Conservation (phyloP, 208 protist species). For the Leishmania arabica region DNA sequence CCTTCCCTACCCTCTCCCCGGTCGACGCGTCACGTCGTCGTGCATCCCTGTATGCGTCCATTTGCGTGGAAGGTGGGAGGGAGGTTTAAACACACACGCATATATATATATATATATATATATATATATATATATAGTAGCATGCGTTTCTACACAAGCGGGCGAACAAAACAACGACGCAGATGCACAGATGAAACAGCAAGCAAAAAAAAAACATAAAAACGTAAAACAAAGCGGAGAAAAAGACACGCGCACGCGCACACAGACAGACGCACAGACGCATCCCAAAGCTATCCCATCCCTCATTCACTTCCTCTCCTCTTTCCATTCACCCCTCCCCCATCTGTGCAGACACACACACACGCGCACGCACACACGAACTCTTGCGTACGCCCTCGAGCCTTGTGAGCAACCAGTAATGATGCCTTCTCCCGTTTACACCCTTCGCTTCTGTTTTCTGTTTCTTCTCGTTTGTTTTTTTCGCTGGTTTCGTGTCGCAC, state of each 20-base stretch:
- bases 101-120: not conserved
- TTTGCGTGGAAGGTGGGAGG: not conserved
- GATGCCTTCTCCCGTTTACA: not conserved
- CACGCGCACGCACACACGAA: not conserved
- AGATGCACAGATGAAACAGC: too few relatives aligned
- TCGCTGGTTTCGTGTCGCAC: not conserved
- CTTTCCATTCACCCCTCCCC: not conserved
- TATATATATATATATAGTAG: constrained; percentile 2
- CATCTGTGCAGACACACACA: not conserved
- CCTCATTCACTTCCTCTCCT: not conserved
- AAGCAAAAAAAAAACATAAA: too few relatives aligned
- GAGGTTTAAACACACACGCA: not conserved
- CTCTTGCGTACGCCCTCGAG: not conserved
- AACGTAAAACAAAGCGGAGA: too few relatives aligned
- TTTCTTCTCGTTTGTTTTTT: not conserved
- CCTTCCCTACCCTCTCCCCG: too few relatives aligned
- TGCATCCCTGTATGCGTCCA: not conserved
- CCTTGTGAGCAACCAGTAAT: not conserved
- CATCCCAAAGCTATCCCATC: not conserved
- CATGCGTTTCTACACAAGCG: too few relatives aligned
- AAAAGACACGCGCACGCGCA: not conserved
- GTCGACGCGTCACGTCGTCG: not conserved
- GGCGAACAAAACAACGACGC: too few relatives aligned
- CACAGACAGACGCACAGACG: constrained; percentile 4
- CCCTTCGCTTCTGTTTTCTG: not conserved